phyloP scores from a whole-genome alignment of 1,139 yeast genomes.

The Zygosaccharomyces sapae region DNA sequence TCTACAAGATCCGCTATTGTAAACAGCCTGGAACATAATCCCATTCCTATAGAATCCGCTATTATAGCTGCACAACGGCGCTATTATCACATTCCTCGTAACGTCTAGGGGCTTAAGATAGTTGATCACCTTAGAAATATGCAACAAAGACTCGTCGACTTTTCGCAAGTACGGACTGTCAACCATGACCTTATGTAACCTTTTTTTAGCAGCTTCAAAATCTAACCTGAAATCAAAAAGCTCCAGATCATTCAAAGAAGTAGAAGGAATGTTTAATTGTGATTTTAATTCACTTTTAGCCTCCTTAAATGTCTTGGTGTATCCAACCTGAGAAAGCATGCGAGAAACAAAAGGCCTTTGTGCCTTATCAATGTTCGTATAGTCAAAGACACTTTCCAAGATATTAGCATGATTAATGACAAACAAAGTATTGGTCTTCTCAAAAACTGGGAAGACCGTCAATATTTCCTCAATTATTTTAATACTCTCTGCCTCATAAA shows the following conservation, averaged over 20 bases:
- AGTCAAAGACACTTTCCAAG: conserved; percentile 67
- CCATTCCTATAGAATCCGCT: conserved; percentile 73
- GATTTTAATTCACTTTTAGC: conserved; percentile 61
- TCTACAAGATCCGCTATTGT: conserved; percentile 46
- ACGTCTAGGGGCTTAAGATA: conserved; percentile 59
- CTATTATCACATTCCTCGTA: conserved; percentile 44
- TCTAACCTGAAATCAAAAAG: conserved; percentile 73
- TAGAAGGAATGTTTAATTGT: conserved; percentile 71
- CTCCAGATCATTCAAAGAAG: conserved; percentile 76
- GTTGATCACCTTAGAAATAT: conserved; percentile 54
- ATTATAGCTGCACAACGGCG: conserved; percentile 81
- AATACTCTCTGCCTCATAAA: conserved; percentile 82
- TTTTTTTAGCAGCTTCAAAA: conserved; percentile 57
- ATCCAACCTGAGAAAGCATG: conserved; percentile 70
- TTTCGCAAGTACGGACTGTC: conserved; percentile 64
- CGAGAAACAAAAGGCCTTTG: conserved; percentile 66
- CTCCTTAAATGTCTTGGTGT: conserved; percentile 62
- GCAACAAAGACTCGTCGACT: conserved; percentile 58
- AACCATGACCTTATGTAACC: conserved; percentile 64
- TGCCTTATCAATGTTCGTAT: conserved; percentile 70
- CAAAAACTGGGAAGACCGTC: conserved; percentile 60
- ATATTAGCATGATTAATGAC: conserved; percentile 78
- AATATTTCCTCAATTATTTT: conserved; percentile 76
- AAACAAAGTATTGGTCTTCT: conserved; percentile 50
- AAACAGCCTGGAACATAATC: conserved; percentile 81